A percentile compares a stretch with the other conserved stretches of the same genome.
These are phyloP conservation scores for Rhodomyrtus tomentosa DNA, from an alignment of 345 rosid genomes.

Conservation along the genomic window DNA sequence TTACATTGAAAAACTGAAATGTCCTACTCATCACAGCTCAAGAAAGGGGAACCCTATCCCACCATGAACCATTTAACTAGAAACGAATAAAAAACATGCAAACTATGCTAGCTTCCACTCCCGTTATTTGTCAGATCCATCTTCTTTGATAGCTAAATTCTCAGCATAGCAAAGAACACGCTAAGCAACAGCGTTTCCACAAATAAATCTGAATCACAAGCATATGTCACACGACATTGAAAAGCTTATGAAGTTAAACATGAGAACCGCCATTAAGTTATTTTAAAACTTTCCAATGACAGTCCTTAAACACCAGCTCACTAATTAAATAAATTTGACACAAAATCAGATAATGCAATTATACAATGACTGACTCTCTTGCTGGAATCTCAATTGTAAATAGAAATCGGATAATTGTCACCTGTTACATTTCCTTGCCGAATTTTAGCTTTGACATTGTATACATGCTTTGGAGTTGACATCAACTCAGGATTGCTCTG, in stretches of 20 bases:
- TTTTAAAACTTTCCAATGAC: background rate
- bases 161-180: background rate
- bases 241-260: background rate
- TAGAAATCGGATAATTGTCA: background rate
- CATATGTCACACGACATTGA: background rate
- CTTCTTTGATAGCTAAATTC: background rate
- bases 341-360: background rate
- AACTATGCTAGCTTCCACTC: background rate
- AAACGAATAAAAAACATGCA: background rate
- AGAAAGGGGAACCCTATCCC: background rate
- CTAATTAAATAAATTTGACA: background rate
- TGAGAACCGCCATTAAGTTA: background rate
- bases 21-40: background rate
- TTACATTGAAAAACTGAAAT: background rate
- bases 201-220: background rate
- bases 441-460: conserved; percentile 63
- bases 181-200: background rate
- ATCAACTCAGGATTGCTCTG: conserved; percentile 58
- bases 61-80: background rate
- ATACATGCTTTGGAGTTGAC: conserved; percentile 70
- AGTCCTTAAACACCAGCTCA: background rate
- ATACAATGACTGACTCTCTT: background rate
- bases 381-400: background rate
- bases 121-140: background rate
- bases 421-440: conserved; percentile 54